These are phyloP conservation scores for Cyclotella baltica DNA, from an alignment of 108 stramenopile species.

Conservation along the genomic window DNA sequence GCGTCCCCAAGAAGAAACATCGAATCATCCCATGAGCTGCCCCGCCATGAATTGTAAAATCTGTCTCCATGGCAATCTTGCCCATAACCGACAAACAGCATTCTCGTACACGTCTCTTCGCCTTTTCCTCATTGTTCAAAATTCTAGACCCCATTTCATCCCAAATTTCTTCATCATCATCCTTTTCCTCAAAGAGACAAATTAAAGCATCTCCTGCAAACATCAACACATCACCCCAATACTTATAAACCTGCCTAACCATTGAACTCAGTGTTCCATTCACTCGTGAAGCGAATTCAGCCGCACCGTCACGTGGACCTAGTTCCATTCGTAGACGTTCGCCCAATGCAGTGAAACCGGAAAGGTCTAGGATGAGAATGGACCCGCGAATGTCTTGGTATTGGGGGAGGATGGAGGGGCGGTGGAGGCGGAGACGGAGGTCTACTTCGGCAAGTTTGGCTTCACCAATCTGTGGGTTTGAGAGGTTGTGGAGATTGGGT, in stretches of 20 bases:
- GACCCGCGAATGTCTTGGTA: conserved; percentile 52
- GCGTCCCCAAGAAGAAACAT: conserved; percentile 53
- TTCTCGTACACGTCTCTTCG: conserved; percentile 34
- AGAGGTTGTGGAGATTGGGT: not conserved
- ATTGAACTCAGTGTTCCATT: conserved; percentile 58
- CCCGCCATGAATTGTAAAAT: conserved; percentile 55
- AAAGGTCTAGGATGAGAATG: conserved; percentile 57
- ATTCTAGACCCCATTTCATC: conserved; percentile 25
- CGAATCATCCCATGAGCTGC: conserved; percentile 46
- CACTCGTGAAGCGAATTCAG: conserved; percentile 58
- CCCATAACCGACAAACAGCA: conserved; percentile 49
- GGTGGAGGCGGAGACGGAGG: conserved; percentile 49
- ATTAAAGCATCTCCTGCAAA: conserved; percentile 76
- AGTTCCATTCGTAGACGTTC: conserved; percentile 54
- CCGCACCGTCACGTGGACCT: conserved; percentile 55
- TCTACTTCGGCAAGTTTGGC: conserved; percentile 43
- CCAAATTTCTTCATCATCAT: conserved; percentile 23
- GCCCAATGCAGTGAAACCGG: conserved; percentile 61
- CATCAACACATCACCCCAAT: conserved; percentile 73
- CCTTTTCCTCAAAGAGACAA: conserved; percentile 59
- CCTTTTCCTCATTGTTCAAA: conserved; percentile 29
- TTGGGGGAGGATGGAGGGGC: conserved; percentile 41
- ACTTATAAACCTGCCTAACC: conserved; percentile 57
- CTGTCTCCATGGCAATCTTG: conserved; percentile 42
- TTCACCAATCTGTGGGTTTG: conserved; percentile 28